Percentiles rank a stretch among this genome's conserved stretches.
Conservation (phyloP, 2,329 filamentous ascomycete genomes). For the Colletotrichum sansevieriae region DNA sequence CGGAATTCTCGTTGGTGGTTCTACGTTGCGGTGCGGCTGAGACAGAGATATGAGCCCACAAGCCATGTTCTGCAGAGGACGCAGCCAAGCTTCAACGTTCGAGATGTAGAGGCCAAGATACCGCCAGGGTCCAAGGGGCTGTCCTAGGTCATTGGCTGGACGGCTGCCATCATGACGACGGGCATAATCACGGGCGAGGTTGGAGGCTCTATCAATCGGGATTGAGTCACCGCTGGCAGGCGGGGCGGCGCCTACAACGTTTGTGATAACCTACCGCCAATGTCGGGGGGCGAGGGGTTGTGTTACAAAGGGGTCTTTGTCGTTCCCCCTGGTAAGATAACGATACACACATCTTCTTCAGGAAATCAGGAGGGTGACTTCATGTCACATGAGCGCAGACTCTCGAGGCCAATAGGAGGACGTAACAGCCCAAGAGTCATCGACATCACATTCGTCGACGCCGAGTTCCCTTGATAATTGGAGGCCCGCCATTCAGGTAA, state of each 20-base stretch:
- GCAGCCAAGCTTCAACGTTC: conserved; percentile 19
- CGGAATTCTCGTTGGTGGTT: conserved; percentile 1
- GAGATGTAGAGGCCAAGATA: not conserved
- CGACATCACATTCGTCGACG: no score
- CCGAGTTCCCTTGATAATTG: not conserved
- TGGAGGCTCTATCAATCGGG: not conserved
- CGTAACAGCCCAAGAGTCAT: not conserved
- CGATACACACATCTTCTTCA: no score
- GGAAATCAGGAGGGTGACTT: not conserved
- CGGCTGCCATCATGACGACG: not conserved
- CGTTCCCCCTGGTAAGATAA: not conserved
- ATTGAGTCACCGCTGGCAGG: not conserved
- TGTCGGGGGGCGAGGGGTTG: not conserved
- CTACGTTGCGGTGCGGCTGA: conserved; percentile 23
- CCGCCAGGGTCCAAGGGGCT: conserved; percentile 21
- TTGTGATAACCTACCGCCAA: not conserved
- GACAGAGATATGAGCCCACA: not conserved
- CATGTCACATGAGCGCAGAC: conserved; percentile 1
- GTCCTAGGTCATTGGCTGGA: not conserved
- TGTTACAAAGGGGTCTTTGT: not conserved
- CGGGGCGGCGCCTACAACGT: conserved; percentile 14
- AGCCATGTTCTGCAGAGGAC: conserved; percentile 1
- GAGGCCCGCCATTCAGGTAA: no score
- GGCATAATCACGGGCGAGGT: conserved; percentile 5
- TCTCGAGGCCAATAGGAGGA: not conserved